Evolutionary conservation across 352 stramenopile genomes (phyloP), one percentile per base, ranked within the genome.

Genomic region (Globisporangium spiculum): DNA sequence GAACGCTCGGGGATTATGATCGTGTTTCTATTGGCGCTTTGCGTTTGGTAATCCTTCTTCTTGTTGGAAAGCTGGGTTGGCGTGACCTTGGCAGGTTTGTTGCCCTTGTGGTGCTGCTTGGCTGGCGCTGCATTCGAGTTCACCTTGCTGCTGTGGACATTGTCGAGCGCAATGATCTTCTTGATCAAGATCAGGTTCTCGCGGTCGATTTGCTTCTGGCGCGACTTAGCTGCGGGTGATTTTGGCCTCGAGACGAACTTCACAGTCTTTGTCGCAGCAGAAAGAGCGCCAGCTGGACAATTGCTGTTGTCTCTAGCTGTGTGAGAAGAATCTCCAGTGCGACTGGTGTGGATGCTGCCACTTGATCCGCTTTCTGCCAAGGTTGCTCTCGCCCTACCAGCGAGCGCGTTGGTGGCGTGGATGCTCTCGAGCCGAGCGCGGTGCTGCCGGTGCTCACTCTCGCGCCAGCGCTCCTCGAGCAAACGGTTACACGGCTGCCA

Each of bases 171-270:
- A 27, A 91, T 75, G 48, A 89, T 77, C 53, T 79, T 86, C 67
- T 83, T 80, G 65, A 91, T 85, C 24, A 89, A 63, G 32, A 81
- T 66, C 34, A 91, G 72, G 56, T 88, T 88, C 52, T 88, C 79
- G 36, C 73, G 75, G 38, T 86, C 77, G 27, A 88, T 87, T 63
- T 88, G 78, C 5, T 74, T 75, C 58, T 88, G 82, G 1, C 78
- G 76, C 16, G 76, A 65, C 52, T 86, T 90, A 6, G 66, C 74
- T 1, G 78, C 82, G 3, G 75, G 73, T 0, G 81, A 88, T 55
- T 90, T 78, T 0, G 74, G 79, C 8, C 65, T 58, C 30, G 69
- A 48, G 5, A 70, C 20, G 46, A 75, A 41, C 38, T 76, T 81
- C 16, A 78, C 59, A 14, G n/a, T 18, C 12, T 26, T 55, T 12